Evolutionary conservation across 139 green algal species (phyloP).

Genomic region (Coccomyxa sp.): DNA sequence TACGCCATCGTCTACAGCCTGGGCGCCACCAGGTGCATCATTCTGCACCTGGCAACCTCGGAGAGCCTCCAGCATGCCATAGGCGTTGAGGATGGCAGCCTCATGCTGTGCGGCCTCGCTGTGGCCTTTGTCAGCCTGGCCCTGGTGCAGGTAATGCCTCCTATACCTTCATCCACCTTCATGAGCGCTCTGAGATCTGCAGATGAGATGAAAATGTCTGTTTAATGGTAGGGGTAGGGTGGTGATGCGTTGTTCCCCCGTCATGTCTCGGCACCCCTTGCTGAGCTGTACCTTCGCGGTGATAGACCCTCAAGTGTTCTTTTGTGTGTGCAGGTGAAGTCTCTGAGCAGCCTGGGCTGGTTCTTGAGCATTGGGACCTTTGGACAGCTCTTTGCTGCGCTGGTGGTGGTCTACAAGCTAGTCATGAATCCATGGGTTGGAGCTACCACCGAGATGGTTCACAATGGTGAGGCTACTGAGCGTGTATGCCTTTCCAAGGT

Average conservation of each 20-base stretch:
- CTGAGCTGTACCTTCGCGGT: too few species aligned
- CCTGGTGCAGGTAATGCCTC: not conserved
- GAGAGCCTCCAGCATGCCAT: constrained; percentile 30
- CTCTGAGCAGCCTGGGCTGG: constrained; percentile 38
- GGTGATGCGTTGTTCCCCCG: too few species aligned
- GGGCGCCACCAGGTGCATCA: constrained; percentile 51
- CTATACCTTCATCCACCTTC: too few species aligned
- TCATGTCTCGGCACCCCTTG: too few species aligned
- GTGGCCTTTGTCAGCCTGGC: not conserved
- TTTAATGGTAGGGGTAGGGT: too few species aligned
- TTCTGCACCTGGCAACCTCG: constrained; percentile 49
- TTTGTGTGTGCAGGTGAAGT: constrained; percentile 21
- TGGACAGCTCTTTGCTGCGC: constrained; percentile 36
- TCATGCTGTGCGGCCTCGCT: not conserved
- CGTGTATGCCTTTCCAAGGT: too few species aligned
- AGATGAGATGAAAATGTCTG: too few species aligned
- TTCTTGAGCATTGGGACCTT: constrained; percentile 46
- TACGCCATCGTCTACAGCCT: constrained; percentile 48
- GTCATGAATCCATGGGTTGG: not conserved
- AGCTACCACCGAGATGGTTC: not conserved
- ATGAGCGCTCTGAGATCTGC: too few species aligned
- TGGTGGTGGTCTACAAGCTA: constrained; percentile 22
- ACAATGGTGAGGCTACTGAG: not conserved
- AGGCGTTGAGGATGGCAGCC: not conserved
- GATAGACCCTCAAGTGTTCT: too few species aligned